Base-by-base conservation (phyloP, 2,329 filamentous ascomycete genomes). In the Ascochyta fabae region DNA sequence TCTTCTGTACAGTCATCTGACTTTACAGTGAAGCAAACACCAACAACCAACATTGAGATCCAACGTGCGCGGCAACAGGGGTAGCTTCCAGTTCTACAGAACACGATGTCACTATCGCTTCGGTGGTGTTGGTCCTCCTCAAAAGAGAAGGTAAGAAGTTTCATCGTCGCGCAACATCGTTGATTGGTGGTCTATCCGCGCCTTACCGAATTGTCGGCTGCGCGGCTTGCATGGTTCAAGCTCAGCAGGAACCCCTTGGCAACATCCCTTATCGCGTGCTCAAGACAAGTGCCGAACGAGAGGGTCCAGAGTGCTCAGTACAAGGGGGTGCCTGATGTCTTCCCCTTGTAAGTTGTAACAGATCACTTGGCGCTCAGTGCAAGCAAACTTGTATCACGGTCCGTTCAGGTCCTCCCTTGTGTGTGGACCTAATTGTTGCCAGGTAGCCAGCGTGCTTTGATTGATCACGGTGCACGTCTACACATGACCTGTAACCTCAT, bases 211-310 rank as follows among this genome's bases (percentile, higher is more conserved):
- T 23, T n/a, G 36, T 19, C 27, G 36, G 16, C 9, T 24, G 16
- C 34, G 38, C 34, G 38, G 47, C 38, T 42, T 49, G 47, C 15
- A 34, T 29, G 29, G 35, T 36, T 36, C 31, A 50, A 50, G 47
- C 47, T 34, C 39, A 23, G 47, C 47, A 50, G 47, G 29, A 16
- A 29, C 44, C 31, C 22, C 39, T 50, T 43, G 39, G 47, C 47
- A 50, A 49, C 47, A 33, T 38, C 42, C 27, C 38, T 43, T 50
- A 50, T 50, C 47, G 38, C 38, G 47, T 27, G 39, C 19, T 41
- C 47, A 42, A 31, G 6, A 50, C 39, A 43, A 50, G 47, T 31
- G 47, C 29, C 31, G 22, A n/a, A 36, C 27, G 13, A 15, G 8
- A 43, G 31, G 29, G n/a, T 16, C 15, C 16, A 50, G 33, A 34